Conservation (phyloP, 352 stramenopile genomes). For the Hyphochytrium catenoides region DNA sequence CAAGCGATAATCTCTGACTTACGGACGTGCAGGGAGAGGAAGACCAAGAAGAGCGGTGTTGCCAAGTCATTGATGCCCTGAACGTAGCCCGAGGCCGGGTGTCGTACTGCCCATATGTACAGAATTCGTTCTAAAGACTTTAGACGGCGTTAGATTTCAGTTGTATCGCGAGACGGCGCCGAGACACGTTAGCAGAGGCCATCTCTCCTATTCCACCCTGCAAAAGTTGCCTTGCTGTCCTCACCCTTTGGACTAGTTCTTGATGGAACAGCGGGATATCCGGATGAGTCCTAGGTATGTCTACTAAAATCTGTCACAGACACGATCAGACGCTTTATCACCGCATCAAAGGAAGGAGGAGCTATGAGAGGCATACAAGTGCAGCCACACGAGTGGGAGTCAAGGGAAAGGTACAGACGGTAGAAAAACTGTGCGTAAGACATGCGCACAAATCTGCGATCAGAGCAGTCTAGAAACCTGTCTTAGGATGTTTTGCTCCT, state of each 20-base stretch:
- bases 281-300: constrained; percentile 91
- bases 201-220: neutral
- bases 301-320: constrained; percentile 83
- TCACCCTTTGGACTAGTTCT: constrained; percentile 61
- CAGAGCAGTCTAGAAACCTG: constrained; percentile 12
- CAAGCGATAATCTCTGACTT: constrained; percentile 22
- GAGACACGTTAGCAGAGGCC: neutral
- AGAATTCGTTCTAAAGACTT: constrained; percentile 58
- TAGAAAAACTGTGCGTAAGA: no score
- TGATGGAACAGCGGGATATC: constrained; percentile 91
- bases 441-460: neutral
- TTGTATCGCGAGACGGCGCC: neutral
- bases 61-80: constrained; percentile 98
- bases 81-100: constrained; percentile 95
- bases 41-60: constrained; percentile 90
- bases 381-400: neutral
- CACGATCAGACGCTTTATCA: constrained; percentile 1
- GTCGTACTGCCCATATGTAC: constrained; percentile 96
- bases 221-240: neutral
- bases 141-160: neutral
- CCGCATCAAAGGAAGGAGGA: neutral
- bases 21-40: constrained; percentile 60
- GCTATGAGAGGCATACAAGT: neutral
- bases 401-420: no score
- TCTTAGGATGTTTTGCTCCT: constrained; percentile 84